Conservation (phyloP, 2,329 filamentous ascomycete genomes). For the Endoconidiophora laricicola region DNA sequence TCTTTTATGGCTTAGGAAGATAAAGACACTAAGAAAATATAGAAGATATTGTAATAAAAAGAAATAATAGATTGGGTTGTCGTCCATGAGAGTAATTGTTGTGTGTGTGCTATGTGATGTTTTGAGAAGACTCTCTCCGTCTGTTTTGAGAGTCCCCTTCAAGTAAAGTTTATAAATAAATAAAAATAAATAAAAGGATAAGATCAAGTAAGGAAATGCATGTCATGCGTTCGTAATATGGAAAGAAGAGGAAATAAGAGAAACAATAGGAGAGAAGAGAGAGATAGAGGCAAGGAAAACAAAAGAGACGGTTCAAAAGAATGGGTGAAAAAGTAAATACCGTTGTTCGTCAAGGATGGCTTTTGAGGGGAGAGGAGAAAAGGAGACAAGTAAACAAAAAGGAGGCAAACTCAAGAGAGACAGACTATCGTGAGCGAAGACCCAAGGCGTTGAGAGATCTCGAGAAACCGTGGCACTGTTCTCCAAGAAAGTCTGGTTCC, state of each 20-base stretch:
- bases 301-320: background rate
- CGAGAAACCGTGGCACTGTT: too few relatives aligned
- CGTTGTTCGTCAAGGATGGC: too few relatives aligned
- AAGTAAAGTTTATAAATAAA: background rate
- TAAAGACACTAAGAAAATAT: too few relatives aligned
- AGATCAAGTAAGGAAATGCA: too few relatives aligned
- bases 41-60: background rate
- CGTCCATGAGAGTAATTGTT: background rate
- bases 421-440: too few relatives aligned
- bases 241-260: background rate
- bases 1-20: too few relatives aligned
- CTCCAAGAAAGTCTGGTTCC: too few relatives aligned
- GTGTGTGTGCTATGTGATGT: background rate
- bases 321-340: background rate
- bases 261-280: background rate
- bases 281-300: background rate
- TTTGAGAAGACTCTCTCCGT: too few relatives aligned
- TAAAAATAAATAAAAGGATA: too few relatives aligned
- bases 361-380: background rate
- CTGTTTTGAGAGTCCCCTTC: too few relatives aligned
- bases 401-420: background rate
- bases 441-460: too few relatives aligned
- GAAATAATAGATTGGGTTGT: background rate
- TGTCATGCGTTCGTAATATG: background rate
- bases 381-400: background rate